These are phyloP conservation scores for Verticillium isaacii DNA, from an alignment of 2,329 filamentous ascomycete genomes.

Conservation along the genomic window DNA sequence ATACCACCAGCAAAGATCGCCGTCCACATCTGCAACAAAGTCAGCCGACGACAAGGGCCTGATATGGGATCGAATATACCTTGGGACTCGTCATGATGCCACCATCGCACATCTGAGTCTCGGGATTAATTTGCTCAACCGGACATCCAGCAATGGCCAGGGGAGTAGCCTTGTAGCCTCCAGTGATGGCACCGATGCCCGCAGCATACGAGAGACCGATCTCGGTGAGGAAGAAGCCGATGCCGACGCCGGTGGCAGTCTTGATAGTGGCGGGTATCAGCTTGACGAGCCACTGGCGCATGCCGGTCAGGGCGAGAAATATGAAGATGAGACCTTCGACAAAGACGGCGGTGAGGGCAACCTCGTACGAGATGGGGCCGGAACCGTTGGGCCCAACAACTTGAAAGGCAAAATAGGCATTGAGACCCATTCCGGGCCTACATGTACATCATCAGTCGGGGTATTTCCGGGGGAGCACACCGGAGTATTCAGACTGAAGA, in stretches of 20 bases:
- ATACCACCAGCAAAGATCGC: conserved; percentile 78
- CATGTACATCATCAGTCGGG: conserved; percentile 6
- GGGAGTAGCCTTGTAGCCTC: conserved; percentile 59
- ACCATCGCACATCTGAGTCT: conserved; percentile 45
- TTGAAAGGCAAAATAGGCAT: conserved; percentile 64
- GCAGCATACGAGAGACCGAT: conserved; percentile 70
- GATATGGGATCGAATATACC: conserved; percentile 28
- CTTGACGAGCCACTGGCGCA: conserved; percentile 69
- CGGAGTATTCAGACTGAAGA: neutral
- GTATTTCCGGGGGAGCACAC: neutral
- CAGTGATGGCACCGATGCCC: conserved; percentile 79
- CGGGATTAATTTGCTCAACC: conserved; percentile 41
- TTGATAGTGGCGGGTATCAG: conserved; percentile 62
- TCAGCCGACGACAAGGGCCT: neutral
- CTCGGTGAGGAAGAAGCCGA: conserved; percentile 59
- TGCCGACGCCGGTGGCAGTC: conserved; percentile 60
- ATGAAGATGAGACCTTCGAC: conserved; percentile 62
- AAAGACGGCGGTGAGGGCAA: conserved; percentile 61
- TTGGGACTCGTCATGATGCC: conserved; percentile 75
- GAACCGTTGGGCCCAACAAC: conserved; percentile 57
- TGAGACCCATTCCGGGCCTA: conserved; percentile 63
- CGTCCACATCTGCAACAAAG: conserved; percentile 63
- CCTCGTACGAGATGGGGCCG: conserved; percentile 51
- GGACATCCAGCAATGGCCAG: conserved; percentile 73
- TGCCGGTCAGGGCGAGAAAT: conserved; percentile 59